Evolutionary conservation across 768 basidiomycete species (phyloP).

Genomic region (Russula abietina): DNA sequence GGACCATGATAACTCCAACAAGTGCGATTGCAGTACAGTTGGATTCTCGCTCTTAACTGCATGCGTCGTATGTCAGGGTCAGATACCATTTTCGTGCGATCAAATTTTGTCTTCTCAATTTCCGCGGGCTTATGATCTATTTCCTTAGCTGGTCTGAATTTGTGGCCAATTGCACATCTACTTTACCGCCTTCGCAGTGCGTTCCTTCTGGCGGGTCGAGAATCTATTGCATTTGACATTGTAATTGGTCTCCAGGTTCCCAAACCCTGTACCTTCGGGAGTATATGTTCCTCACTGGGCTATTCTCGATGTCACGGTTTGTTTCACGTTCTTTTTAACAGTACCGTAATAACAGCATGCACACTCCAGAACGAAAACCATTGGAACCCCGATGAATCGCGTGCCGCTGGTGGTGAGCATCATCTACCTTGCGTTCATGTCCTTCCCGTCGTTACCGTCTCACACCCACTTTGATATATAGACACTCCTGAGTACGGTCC

Average conservation of each 20-base stretch:
- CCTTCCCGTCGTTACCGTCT: background rate
- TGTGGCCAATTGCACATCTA: background rate
- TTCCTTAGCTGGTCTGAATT: constrained; percentile 1
- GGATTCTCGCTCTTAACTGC: background rate
- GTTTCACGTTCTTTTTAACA: background rate
- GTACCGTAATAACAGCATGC: background rate
- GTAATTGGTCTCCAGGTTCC: background rate
- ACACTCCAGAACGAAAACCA: background rate
- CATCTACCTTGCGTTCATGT: too few relatives aligned
- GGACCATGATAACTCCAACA: background rate
- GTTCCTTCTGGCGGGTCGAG: background rate
- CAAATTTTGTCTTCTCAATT: background rate
- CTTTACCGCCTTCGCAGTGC: background rate
- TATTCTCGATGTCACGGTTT: background rate
- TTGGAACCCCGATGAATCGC: background rate
- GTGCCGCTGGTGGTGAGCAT: background rate
- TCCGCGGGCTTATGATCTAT: background rate
- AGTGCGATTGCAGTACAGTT: constrained; percentile 1
- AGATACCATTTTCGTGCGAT: background rate
- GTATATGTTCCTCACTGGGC: constrained; percentile 4
- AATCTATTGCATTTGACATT: background rate
- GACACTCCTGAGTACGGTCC: constrained; percentile 1
- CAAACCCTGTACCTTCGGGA: constrained; percentile 8
- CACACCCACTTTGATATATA: background rate
- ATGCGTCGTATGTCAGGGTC: background rate